Base-by-base conservation (phyloP, 192 early-diverging fungal species). In the Gryganskiella cystojenkinii region DNA sequence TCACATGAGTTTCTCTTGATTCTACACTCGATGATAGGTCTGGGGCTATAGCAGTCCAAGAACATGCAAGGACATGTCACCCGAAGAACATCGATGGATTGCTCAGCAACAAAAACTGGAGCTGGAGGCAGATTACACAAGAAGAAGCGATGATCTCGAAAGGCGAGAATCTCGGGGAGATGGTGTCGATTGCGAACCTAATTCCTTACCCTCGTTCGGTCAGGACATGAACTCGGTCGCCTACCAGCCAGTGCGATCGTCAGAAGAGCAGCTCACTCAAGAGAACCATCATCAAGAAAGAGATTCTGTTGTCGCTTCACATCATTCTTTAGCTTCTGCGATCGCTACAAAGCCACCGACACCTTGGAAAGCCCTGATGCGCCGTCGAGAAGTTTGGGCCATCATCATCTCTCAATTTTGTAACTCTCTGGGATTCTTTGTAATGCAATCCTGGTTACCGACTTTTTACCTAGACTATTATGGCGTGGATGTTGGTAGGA, bases 391-490 rank as follows among this genome's bases (percentile, higher is more conserved):
- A 40, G 61, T 78, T 19, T 78, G 74, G 74, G 74, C 74, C 1
- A 78, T 78, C 49, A 69, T 78, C 22, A 24, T 78, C 2, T 78
- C 74, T 2, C 74, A 78, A 60, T 47, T 79, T 4, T 82, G 70
- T 27, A 64, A 68, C 31, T 67, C 74, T 7, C 47, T 61, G 3
- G 81, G 81, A 14, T 82, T 79, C 43, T 82, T 79, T 58, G 51
- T 82, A 11, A 62, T 79, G 45, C 69, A 74, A 35, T 79, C 64
- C 1, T 82, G 81, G 81, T 9, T 79, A 8, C 81, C 81, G 22
- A 79, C 81, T 10, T 82, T 79, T 37, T 82, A 71, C 34, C 56
- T 78, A 6, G 81, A 82, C 20, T 68, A 44, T n/a, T 82, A 72
- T 27, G 70, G 64, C 4, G 74, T 73, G 19, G 81, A 82, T 49